Percentiles rank a stretch among this genome's conserved stretches.
phyloP scores from a whole-genome alignment of 1,284 basidiomycete species.

The Ganoderma resinaceum region DNA sequence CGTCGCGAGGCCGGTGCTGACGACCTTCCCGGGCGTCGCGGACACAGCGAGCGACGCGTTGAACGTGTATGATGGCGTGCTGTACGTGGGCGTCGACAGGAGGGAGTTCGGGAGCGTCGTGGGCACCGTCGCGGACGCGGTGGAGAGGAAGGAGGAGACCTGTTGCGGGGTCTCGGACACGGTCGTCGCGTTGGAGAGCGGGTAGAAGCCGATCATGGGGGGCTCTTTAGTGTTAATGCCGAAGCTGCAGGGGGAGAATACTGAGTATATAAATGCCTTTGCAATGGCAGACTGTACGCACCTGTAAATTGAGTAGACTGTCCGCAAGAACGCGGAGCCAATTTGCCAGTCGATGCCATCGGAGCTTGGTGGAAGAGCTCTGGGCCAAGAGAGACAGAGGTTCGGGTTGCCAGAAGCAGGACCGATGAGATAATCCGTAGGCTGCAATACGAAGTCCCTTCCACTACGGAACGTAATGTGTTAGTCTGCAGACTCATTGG shows the following conservation, averaged over 20 bases:
- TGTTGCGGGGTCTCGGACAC: conserved; percentile 47
- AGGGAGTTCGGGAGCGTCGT: conserved; percentile 83
- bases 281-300: conserved; percentile 37
- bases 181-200: conserved; percentile 55
- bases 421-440: conserved; percentile 86
- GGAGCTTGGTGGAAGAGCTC: conserved; percentile 66
- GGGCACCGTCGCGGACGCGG: conserved; percentile 66
- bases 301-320: conserved; percentile 87
- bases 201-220: conserved; percentile 77
- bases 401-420: conserved; percentile 68
- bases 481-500: not conserved
- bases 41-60: conserved; percentile 68
- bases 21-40: conserved; percentile 59
- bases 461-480: conserved; percentile 43
- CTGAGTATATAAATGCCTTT: not conserved
- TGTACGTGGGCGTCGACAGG: conserved; percentile 69
- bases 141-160: conserved; percentile 64
- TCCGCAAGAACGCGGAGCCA: conserved; percentile 79
- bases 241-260: conserved; percentile 51
- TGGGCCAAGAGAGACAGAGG: conserved; percentile 86
- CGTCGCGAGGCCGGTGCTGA: conserved; percentile 65
- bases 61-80: conserved; percentile 74
- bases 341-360: conserved; percentile 92
- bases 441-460: conserved; percentile 71
- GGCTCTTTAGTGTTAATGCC: conserved; percentile 77